phyloP scores from a whole-genome alignment of 2,329 filamentous ascomycete genomes.

The Cladosporium sp. region DNA sequence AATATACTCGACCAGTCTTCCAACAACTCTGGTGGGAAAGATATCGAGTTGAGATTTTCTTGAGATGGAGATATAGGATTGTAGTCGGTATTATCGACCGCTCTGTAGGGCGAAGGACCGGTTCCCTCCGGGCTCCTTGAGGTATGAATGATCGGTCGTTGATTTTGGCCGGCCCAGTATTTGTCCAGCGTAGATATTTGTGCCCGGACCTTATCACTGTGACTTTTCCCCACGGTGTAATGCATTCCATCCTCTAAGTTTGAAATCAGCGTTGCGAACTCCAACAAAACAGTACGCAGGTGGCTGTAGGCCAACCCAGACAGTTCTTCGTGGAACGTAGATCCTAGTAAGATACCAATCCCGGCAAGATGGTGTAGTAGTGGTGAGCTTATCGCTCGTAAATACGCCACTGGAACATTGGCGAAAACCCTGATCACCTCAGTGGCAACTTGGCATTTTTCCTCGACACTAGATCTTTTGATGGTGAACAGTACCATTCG shows the following conservation, averaged over 20 bases:
- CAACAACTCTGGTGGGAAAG: conserved; percentile 37
- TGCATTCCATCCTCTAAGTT: conserved; percentile 38
- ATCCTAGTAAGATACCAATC: conserved; percentile 44
- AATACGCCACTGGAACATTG: conserved; percentile 40
- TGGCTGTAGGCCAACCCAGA: conserved; percentile 37
- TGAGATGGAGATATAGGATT: background rate
- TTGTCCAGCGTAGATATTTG: conserved; percentile 39
- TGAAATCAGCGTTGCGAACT: conserved; percentile 41
- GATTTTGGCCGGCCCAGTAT: too few relatives aligned
- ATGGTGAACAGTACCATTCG: conserved; percentile 42
- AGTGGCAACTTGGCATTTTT: conserved; percentile 41
- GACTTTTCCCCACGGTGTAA: conserved; percentile 34
- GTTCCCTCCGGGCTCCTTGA: too few relatives aligned
- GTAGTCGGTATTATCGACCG: too few relatives aligned
- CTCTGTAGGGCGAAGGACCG: too few relatives aligned
- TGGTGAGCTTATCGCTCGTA: conserved; percentile 44
- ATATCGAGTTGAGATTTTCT: conserved; percentile 30
- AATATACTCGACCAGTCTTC: conserved; percentile 40
- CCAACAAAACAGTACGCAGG: conserved; percentile 37
- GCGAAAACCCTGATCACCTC: conserved; percentile 41
- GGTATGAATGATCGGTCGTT: too few relatives aligned
- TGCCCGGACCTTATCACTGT: conserved; percentile 32
- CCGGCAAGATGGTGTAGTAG: conserved; percentile 44
- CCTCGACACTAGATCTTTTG: conserved; percentile 37
- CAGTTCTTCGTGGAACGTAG: conserved; percentile 39